Conservation (phyloP, 208 protist species). For the Leishmania amazonensis region DNA sequence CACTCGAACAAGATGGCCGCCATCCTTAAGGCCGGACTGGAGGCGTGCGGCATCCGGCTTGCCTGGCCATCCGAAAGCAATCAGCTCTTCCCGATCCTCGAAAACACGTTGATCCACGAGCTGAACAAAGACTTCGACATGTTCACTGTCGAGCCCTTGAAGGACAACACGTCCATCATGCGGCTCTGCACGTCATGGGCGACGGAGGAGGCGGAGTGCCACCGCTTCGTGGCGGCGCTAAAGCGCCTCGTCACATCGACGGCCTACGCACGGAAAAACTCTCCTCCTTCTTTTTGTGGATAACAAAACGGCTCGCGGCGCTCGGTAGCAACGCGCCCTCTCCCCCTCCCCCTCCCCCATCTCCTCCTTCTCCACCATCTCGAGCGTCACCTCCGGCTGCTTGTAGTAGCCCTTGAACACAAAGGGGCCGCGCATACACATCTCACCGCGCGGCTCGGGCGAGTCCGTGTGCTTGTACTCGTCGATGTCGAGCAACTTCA, state of each 20-base stretch:
- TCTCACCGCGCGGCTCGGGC: slow-evolving; percentile 74
- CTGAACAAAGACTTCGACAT: slow-evolving; percentile 27
- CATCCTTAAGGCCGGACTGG: slow-evolving; percentile 38
- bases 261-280: background rate
- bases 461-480: slow-evolving; percentile 78
- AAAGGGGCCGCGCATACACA: slow-evolving; percentile 78
- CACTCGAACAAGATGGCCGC: slow-evolving; percentile 49
- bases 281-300: background rate
- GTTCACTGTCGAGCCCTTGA: slow-evolving; percentile 14
- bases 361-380: slow-evolving; percentile 53
- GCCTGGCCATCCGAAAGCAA: slow-evolving; percentile 34
- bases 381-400: slow-evolving; percentile 81
- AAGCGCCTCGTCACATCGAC: slow-evolving; percentile 15
- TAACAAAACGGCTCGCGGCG: too few species aligned
- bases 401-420: slow-evolving; percentile 94
- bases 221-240: slow-evolving; percentile 39
- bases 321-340: background rate
- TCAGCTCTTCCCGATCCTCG: slow-evolving; percentile 41
- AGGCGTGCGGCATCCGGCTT: slow-evolving; percentile 39
- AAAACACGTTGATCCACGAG: slow-evolving; percentile 7
- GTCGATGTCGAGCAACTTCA: slow-evolving; percentile 91
- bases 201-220: slow-evolving; percentile 47
- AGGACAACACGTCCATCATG: slow-evolving; percentile 22
- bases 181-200: slow-evolving; percentile 52
- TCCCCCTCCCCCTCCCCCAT: background rate